Base-by-base conservation (phyloP, 1,139 yeast genomes). In the Geotrichum australiense region DNA sequence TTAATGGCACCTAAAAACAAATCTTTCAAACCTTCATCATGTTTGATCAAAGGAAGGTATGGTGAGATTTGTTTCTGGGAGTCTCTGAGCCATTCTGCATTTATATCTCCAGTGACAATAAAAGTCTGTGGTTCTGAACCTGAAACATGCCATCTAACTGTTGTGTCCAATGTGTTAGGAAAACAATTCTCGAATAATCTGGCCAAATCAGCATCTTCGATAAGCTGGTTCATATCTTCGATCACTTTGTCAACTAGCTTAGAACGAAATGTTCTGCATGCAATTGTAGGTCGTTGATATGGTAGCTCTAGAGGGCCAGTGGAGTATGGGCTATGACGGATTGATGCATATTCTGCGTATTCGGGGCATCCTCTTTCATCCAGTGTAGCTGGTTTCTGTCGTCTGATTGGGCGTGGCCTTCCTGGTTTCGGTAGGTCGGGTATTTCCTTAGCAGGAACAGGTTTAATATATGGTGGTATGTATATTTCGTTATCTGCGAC, bases 41-140 rank as follows among this genome's bases (percentile, higher is more conserved):
- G 63, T 19, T 74, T 61, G 18, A 57, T 52, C 28, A 85, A 68
- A 3, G 76, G 76, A 50, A 80, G 80, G 56, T 85, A 87, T 2
- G 84, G 86, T 2, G 86, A 72, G 43, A 86, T 65, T 57, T 86
- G 96, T 51, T 94, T 68, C 0, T 94, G 86, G 1, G 94, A 79
- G 61, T 86, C 96, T 37, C 96, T 64, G 29, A 86, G 65, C 78
- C 96, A 86, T 60, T 85, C 94, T 1, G 96, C 96, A 59, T 85
- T 87, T 42, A 65, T 66, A 54, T 85, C 95, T 3, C 96, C 96
- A 0, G 96, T 86, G 25, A 86, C 94, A 1, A 86, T 74, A 61
- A 86, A 86, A 0, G 81, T 68, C 47, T 70, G 65, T 33, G 48
- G 41, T 20, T 50, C 51, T 10, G 51, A 29, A 21, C 59, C 54